These are phyloP conservation scores for Leccinellum albellum DNA, from an alignment of 768 basidiomycete species.

Conservation along the genomic window DNA sequence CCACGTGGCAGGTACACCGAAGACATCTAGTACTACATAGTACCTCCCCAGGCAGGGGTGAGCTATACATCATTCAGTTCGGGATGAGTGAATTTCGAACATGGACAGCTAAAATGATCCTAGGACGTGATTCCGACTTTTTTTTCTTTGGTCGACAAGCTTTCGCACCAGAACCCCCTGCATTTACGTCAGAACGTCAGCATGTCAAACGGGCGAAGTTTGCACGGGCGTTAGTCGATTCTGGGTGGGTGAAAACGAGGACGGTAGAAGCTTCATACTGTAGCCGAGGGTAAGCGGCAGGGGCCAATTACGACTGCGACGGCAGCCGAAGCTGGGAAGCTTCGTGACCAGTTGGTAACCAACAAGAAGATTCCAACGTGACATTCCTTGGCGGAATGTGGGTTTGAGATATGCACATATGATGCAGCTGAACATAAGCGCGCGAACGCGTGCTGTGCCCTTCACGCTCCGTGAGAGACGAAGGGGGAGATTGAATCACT, in stretches of 20 bases:
- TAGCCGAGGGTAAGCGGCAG: slow-evolving; percentile 26
- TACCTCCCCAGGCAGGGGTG: neutral
- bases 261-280: too few relatives aligned
- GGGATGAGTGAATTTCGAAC: neutral
- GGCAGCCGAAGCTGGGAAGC: slow-evolving; percentile 9
- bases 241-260: slow-evolving; percentile 80
- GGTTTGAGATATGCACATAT: neutral
- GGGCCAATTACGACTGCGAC: neutral
- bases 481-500: neutral
- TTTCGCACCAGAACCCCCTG: too few relatives aligned
- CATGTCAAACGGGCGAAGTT: too few relatives aligned
- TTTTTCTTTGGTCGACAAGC: too few relatives aligned
- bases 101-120: neutral
- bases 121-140: too few relatives aligned
- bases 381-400: slow-evolving; percentile 1
- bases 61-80: neutral
- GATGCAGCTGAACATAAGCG: neutral
- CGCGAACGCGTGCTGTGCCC: neutral
- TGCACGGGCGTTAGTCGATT: slow-evolving; percentile 78
- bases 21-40: neutral
- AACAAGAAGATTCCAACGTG: neutral
- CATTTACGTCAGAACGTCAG: too few relatives aligned
- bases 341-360: too few relatives aligned
- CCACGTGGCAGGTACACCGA: neutral
- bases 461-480: neutral